These are phyloP conservation scores for Carex kokanica DNA, from an alignment of 176 grass and related monocot species.

Conservation along the genomic window DNA sequence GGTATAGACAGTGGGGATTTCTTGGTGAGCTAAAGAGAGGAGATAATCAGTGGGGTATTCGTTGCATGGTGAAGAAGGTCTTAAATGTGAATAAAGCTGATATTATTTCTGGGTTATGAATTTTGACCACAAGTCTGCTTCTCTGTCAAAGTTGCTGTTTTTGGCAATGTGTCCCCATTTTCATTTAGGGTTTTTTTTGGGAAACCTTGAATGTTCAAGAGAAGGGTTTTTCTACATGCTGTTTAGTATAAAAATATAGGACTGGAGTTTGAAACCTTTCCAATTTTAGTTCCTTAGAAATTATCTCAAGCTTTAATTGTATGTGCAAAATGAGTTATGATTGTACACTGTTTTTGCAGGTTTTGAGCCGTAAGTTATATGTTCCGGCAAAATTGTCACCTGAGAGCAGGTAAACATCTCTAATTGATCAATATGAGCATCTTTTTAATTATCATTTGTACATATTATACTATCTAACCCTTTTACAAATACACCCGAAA, in stretches of 20 bases:
- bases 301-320: not conserved
- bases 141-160: not conserved
- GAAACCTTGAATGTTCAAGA: not conserved
- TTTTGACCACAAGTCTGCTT: not conserved
- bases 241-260: not conserved
- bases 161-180: not conserved
- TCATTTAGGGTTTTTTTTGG: not conserved
- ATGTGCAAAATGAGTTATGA: not conserved
- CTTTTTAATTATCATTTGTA: not conserved
- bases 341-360: slow-evolving; percentile 36
- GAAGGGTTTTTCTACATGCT: not conserved
- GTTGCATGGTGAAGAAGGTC: not conserved
- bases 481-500: not conserved
- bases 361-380: slow-evolving; percentile 87
- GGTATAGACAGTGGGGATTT: not conserved
- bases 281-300: not conserved
- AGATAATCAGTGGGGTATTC: not conserved
- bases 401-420: slow-evolving; percentile 44
- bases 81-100: not conserved
- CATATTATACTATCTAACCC: not conserved
- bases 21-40: not conserved
- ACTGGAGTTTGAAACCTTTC: not conserved
- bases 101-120: not conserved
- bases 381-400: slow-evolving; percentile 57
- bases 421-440: not conserved